These are phyloP conservation scores for Talaromyces thailandensis DNA, from an alignment of 495 filamentous ascomycete genomes.

Conservation along the genomic window DNA sequence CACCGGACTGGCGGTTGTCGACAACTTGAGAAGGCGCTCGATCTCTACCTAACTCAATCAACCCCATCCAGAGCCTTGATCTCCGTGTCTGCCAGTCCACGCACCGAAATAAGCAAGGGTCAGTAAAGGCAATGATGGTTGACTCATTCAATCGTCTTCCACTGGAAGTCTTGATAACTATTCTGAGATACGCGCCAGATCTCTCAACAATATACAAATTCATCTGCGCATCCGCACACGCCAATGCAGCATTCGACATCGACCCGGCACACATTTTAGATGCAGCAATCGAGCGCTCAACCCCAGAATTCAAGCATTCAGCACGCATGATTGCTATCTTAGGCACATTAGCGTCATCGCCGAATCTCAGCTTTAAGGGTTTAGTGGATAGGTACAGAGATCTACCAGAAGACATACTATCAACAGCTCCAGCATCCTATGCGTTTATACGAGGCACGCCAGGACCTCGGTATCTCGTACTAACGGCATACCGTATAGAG, in stretches of 20 bases:
- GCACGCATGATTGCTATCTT: conserved; percentile 5
- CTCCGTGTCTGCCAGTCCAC: no score
- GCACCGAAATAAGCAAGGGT: no score
- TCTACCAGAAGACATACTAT: background rate
- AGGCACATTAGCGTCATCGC: background rate
- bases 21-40: no score
- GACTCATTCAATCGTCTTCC: background rate
- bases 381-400: background rate
- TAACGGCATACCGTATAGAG: conserved; percentile 4
- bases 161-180: background rate
- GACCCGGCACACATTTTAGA: background rate
- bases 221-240: background rate
- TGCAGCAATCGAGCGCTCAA: conserved; percentile 4
- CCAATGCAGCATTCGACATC: conserved; percentile 4
- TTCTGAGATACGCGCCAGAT: conserved; percentile 1
- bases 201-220: conserved; percentile 8
- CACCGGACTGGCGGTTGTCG: no score
- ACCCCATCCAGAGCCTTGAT: no score
- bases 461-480: background rate
- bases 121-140: background rate
- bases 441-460: conserved; percentile 1
- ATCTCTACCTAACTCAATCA: no score
- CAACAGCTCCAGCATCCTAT: background rate
- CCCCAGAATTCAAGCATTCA: conserved; percentile 2
- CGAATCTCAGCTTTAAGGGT: background rate